Conservation (phyloP, 2,329 filamentous ascomycete species). For the Nemania sp. region DNA sequence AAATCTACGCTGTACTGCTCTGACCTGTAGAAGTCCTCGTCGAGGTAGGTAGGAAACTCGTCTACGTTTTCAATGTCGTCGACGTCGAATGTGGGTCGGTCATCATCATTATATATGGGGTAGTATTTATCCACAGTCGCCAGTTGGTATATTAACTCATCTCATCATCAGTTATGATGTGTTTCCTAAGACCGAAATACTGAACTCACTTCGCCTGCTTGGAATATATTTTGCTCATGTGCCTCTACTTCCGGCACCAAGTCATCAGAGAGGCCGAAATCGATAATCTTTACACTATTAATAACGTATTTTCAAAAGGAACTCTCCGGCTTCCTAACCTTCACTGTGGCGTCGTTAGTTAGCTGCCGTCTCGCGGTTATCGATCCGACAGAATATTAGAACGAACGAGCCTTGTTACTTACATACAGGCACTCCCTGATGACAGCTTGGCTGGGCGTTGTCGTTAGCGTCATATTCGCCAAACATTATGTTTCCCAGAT, state of each 20-base stretch:
- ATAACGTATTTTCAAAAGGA: neutral
- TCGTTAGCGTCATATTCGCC: neutral
- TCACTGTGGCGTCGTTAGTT: conserved; percentile 17
- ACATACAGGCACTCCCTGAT: conserved; percentile 12
- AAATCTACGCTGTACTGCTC: neutral
- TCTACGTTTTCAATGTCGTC: neutral
- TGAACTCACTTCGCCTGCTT: conserved; percentile 7
- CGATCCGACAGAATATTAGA: too few species aligned
- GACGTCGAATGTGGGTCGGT: neutral
- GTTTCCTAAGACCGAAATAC: too few species aligned
- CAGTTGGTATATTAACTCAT: conserved; percentile 15
- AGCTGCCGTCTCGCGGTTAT: neutral
- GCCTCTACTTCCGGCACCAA: neutral
- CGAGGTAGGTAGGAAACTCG: neutral
- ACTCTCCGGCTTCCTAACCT: conserved; percentile 9
- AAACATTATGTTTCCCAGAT: conserved; percentile 31
- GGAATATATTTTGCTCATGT: neutral
- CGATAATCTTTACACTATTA: conserved; percentile 24
- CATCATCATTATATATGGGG: neutral
- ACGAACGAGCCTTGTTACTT: too few species aligned
- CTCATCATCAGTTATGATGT: neutral
- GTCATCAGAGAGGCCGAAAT: conserved; percentile 16
- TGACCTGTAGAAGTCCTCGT: neutral
- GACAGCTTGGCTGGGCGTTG: neutral
- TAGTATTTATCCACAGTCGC: neutral